Evolutionary conservation across 345 rosid species (phyloP).

Genomic region (Linum tenue): DNA sequence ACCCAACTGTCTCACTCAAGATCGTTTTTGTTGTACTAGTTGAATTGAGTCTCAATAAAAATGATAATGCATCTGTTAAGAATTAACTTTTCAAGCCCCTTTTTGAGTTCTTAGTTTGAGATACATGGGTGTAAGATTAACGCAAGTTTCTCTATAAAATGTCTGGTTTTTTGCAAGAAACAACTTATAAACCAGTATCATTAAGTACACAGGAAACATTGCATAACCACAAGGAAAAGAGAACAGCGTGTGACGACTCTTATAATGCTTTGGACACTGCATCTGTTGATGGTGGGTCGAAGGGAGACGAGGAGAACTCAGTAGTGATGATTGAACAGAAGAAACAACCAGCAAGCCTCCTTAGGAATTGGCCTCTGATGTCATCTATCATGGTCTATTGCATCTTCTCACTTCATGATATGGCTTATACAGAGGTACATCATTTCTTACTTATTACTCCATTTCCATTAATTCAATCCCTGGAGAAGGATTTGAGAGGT

Average conservation of each 20-base stretch:
- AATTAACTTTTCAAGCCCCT: too few species aligned
- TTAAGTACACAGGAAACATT: conserved; percentile 34
- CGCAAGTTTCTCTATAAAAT: too few species aligned
- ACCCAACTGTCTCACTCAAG: neutral
- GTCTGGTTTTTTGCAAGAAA: too few species aligned
- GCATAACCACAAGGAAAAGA: conserved; percentile 28
- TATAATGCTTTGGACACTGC: conserved; percentile 14
- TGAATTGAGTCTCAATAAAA: too few species aligned
- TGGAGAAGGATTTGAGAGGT: neutral
- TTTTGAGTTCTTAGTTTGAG: too few species aligned
- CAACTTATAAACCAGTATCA: too few species aligned
- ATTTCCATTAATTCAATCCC: neutral
- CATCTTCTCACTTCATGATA: conserved; percentile 45
- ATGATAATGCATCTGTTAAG: too few species aligned
- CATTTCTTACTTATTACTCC: neutral
- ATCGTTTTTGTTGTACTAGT: too few species aligned
- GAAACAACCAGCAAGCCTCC: conserved; percentile 21
- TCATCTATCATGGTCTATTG: conserved; percentile 37
- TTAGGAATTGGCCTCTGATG: conserved; percentile 41
- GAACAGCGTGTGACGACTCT: conserved; percentile 10
- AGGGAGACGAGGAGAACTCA: conserved; percentile 9
- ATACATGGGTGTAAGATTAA: too few species aligned
- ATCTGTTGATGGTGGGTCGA: conserved; percentile 1
- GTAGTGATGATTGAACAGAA: neutral
- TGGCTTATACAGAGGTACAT: conserved; percentile 31